Evolutionary conservation across 805 yeast genomes (phyloP), one percentile per base, ranked within the genome.

Genomic region (Wickerhamiella kurtzmanii): DNA sequence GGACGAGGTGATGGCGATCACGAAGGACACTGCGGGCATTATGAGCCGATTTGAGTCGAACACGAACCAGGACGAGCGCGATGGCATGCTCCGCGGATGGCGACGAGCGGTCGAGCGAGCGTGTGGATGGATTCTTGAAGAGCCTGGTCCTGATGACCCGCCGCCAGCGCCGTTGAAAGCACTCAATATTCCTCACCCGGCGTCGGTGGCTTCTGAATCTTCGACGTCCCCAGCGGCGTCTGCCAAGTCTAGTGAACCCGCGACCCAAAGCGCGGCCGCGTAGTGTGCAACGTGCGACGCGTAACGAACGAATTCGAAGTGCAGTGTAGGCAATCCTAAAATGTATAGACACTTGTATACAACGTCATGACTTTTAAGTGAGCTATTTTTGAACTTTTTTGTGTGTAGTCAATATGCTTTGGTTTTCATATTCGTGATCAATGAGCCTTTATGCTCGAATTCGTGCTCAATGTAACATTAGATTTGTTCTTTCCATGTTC

Each of bases 101-200:
- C 84, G 83, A 60, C 73, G 75, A 41, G 97, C 95, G 2, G 77
- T 88, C 18, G 79, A 76, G 57, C 74, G 94, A 57, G 81, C 94
- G 25, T 73, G 67, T 51, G 88, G 86, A 41, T 88, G 97, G 97
- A 68, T 82, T 50, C 60, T 58, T 43, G 54, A 56, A 5, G 48
- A 48, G 3, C 45, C 42, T 15, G 37, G 42, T 11, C 35, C 44
- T 8, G 41, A 38, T 15, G 22, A 11, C 18, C 22, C 41, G 32
- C 32, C 32, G 9, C 32, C 32, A 11, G 9, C 32, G 32, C 32
- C 32, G 9, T 11, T 25, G 9, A 25, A 25, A 11, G 32, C 32
- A 6, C 32, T 25, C 32, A 25, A 25, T 11, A 25, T 25, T 11
- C 32, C 32, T 11, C 32, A 25, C 32, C 32, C 32, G 9, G 32